Evolutionary conservation across 2,329 filamentous ascomycete species (phyloP).

Genomic region (Berkeleyomyces rouxiae): DNA sequence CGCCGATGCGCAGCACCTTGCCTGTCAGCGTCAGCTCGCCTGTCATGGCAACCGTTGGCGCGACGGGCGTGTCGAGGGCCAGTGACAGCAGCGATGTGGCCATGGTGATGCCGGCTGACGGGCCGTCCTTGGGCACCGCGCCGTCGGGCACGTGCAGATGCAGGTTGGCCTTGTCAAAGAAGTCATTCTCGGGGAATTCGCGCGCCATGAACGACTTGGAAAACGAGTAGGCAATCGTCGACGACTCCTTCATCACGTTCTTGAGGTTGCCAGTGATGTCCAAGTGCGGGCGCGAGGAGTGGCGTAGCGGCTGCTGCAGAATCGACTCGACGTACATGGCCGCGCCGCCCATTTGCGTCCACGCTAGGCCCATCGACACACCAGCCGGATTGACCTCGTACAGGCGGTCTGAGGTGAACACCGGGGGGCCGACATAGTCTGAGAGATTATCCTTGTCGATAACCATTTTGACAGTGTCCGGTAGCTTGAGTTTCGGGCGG

Average conservation of each 20-base stretch:
- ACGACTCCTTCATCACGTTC: conserved; percentile 96
- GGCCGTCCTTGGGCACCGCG: conserved; percentile 86
- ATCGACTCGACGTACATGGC: conserved; percentile 97
- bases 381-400: conserved; percentile 89
- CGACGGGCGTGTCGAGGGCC: conserved; percentile 59
- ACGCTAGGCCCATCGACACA: conserved; percentile 93
- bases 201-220: conserved; percentile 77
- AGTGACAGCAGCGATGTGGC: conserved; percentile 80
- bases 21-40: conserved; percentile 93
- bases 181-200: conserved; percentile 75
- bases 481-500: conserved; percentile 63
- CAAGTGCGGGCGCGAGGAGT: conserved; percentile 58
- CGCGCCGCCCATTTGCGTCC: conserved; percentile 93
- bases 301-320: conserved; percentile 62
- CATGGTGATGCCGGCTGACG: conserved; percentile 93
- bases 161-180: conserved; percentile 89
- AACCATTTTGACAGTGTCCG: conserved; percentile 67
- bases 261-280: conserved; percentile 92
- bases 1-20: conserved; percentile 89
- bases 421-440: conserved; percentile 88
- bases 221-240: conserved; percentile 87
- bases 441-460: conserved; percentile 84
- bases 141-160: conserved; percentile 95
- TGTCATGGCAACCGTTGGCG: conserved; percentile 90
- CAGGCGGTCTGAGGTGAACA: conserved; percentile 88